A percentile compares a stretch with the other conserved stretches of the same genome.
Conservation (phyloP, 768 basidiomycete species). For the Xerocomus spinulosus region DNA sequence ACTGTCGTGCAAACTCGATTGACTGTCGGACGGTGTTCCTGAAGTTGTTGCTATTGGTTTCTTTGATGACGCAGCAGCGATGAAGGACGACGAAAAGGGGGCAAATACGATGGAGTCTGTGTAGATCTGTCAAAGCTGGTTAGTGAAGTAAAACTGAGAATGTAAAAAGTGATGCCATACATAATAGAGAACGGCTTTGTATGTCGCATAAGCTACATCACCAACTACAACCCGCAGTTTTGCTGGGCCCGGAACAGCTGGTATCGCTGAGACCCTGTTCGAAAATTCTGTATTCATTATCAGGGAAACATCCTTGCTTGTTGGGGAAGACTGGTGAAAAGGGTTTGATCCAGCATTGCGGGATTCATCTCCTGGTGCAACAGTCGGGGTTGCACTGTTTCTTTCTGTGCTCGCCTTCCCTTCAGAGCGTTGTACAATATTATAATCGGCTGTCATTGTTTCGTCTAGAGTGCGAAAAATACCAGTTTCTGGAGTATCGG, state of each 20-base stretch:
- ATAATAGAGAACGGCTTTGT: slow-evolving; percentile 71
- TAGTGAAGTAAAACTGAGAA: slow-evolving; percentile 3
- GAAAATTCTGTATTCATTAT: slow-evolving; percentile 10
- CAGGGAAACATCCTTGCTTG: slow-evolving; percentile 22
- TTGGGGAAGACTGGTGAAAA: slow-evolving; percentile 40
- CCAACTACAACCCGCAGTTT: slow-evolving; percentile 51
- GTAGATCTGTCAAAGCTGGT: slow-evolving; percentile 53
- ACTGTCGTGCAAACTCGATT: slow-evolving; percentile 29
- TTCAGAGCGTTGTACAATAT: slow-evolving; percentile 1
- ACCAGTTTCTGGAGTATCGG: slow-evolving; percentile 15
- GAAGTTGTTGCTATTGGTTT: slow-evolving; percentile 6
- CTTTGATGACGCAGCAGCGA: slow-evolving; percentile 19
- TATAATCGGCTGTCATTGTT: slow-evolving; percentile 6
- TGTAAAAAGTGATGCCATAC: slow-evolving; percentile 36
- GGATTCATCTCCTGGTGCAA: slow-evolving; percentile 9
- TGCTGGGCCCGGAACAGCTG: slow-evolving; percentile 39
- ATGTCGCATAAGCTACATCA: slow-evolving; percentile 61
- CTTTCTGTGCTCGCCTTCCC: background rate
- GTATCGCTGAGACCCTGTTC: background rate
- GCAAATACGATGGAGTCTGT: slow-evolving; percentile 83
- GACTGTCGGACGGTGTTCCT: slow-evolving; percentile 33
- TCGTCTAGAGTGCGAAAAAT: background rate
- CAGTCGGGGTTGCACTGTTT: background rate
- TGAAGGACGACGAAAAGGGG: slow-evolving; percentile 71
- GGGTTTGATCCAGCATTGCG: slow-evolving; percentile 33